These are phyloP conservation scores for Raffaelea arxii DNA, from an alignment of 2,329 filamentous ascomycete genomes.

Conservation along the genomic window DNA sequence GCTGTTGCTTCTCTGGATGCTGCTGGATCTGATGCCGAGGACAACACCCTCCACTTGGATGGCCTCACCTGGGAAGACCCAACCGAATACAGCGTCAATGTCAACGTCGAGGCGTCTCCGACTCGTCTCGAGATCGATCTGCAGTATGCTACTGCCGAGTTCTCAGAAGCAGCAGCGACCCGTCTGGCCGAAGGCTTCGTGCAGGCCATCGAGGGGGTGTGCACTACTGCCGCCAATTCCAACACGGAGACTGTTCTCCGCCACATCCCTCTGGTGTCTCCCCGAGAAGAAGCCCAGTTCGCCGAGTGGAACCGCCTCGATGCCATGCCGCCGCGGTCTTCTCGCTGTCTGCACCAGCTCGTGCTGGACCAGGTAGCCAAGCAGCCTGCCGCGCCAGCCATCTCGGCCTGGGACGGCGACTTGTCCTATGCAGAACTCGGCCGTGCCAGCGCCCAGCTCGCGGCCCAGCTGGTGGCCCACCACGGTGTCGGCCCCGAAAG, in stretches of 20 bases:
- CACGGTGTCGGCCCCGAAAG: conserved; percentile 41
- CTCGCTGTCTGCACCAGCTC: background rate
- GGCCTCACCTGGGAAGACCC: background rate
- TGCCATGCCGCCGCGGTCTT: background rate
- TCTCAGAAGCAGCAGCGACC: too few species aligned
- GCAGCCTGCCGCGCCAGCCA: conserved; percentile 17
- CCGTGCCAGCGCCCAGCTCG: too few species aligned
- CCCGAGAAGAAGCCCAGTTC: background rate
- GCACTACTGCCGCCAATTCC: too few species aligned
- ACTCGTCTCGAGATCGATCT: too few species aligned
- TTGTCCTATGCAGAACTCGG: conserved; percentile 21
- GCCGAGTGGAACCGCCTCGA: background rate
- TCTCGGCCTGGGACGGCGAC: conserved; percentile 20
- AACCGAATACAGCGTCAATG: conserved; percentile 34
- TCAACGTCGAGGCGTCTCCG: too few species aligned
- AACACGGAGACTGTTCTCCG: too few species aligned
- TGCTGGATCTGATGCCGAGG: too few species aligned
- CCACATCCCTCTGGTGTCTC: too few species aligned
- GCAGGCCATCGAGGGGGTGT: too few species aligned
- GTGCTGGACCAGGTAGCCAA: conserved; percentile 3
- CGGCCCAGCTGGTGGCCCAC: conserved; percentile 30
- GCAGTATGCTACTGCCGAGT: too few species aligned
- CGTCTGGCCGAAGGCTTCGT: too few species aligned
- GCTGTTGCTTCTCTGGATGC: too few species aligned
- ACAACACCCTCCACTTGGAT: background rate